Conservation (phyloP, 441 rosid species). For the Gossypium davidsonii region DNA sequence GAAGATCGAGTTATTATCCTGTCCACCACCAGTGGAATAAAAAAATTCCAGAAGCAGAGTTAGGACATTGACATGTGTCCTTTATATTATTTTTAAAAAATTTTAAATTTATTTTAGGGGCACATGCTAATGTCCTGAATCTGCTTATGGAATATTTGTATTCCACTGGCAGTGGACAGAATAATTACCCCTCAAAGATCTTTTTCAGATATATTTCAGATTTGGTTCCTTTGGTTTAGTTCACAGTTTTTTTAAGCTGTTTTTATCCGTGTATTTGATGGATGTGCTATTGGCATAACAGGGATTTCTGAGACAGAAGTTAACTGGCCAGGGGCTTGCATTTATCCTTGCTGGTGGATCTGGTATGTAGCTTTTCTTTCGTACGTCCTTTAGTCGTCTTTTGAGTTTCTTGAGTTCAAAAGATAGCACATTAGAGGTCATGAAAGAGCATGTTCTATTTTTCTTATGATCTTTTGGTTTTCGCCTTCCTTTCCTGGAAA, state of each 20-base stretch:
- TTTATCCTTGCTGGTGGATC: conserved; percentile 94
- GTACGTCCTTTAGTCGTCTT: not conserved
- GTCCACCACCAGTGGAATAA: no score
- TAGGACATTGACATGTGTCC: no score
- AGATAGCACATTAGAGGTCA: not conserved
- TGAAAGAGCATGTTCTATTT: not conserved
- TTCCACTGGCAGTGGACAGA: no score
- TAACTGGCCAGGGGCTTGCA: conserved; percentile 94
- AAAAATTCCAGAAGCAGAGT: no score
- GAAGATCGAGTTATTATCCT: no score
- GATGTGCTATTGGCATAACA: conserved; percentile 23
- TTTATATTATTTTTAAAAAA: no score
- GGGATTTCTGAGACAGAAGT: conserved; percentile 87
- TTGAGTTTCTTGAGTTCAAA: not conserved
- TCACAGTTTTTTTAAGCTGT: conserved; percentile 4
- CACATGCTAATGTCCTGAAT: no score
- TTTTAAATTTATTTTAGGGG: no score
- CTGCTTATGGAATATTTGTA: no score
- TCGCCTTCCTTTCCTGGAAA: not conserved
- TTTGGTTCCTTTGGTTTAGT: conserved; percentile 1
- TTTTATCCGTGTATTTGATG: conserved; percentile 8
- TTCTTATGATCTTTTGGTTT: not conserved
- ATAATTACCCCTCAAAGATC: not conserved
- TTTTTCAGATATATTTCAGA: not conserved
- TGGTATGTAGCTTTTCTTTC: conserved; percentile 45